Conservation (phyloP, 768 basidiomycete species). For the Paxillus involutus region DNA sequence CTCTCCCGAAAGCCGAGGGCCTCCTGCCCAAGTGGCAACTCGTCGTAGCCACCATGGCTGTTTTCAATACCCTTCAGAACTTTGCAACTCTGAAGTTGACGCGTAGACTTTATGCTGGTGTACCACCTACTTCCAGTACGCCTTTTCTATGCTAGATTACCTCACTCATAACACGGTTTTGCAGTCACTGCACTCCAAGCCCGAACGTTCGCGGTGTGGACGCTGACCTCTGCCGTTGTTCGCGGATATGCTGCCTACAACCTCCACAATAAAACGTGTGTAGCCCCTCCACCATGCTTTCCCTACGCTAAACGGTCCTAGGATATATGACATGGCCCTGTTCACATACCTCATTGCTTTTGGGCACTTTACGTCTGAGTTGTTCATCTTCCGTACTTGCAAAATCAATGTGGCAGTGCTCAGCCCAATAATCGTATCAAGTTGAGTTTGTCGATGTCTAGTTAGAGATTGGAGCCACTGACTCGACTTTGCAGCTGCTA, state of each 20-base stretch:
- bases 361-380: constrained; percentile 84
- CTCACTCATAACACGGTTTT: neutral
- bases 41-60: constrained; percentile 68
- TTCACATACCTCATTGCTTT: constrained; percentile 89
- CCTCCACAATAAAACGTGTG: constrained; percentile 78
- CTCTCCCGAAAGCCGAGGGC: constrained; percentile 65
- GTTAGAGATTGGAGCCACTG: constrained; percentile 2
- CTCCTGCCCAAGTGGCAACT: constrained; percentile 89
- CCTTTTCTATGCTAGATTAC: neutral
- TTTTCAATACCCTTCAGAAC: constrained; percentile 88
- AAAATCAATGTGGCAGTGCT: constrained; percentile 58
- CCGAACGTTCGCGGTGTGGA: constrained; percentile 91
- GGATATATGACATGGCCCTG: constrained; percentile 87
- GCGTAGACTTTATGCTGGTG: constrained; percentile 65
- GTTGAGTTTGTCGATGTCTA: constrained; percentile 50
- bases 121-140: constrained; percentile 41
- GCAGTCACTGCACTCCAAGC: constrained; percentile 86
- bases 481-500: constrained; percentile 45
- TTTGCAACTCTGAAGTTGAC: constrained; percentile 77
- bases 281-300: constrained; percentile 14
- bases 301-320: constrained; percentile 30
- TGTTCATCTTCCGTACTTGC: constrained; percentile 78
- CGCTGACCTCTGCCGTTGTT: constrained; percentile 79
- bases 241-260: constrained; percentile 89
- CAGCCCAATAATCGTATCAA: constrained; percentile 80